Evolutionary conservation across 805 yeast species (phyloP), one percentile per base, ranked within the genome.

Genomic region (Hanseniaspora occidentalis): DNA sequence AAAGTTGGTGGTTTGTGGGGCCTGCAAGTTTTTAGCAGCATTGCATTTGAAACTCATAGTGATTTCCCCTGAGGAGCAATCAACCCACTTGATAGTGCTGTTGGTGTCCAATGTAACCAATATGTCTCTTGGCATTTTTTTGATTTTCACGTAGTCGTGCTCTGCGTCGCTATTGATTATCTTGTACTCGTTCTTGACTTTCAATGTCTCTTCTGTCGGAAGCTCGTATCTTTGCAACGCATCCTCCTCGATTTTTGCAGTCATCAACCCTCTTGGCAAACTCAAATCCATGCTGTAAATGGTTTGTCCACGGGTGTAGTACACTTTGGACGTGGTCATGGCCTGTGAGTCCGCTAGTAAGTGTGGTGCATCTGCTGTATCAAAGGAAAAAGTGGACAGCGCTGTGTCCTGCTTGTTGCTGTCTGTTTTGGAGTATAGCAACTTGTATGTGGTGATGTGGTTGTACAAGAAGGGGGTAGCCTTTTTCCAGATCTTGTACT

Each of bases 401-500:
- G 9, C 18, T 29, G 13, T 16, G 33, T 14, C 18, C 6, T 51
- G 50, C 38, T 57, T 58, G n/a, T 46, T 46, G 20, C 45, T 48
- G 5, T 45, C 37, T 2, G 43, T 44, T 31, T 51, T 58, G 3
- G 58, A 60, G 25, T 60, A 58, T 42, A 60, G 64, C 3, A 68
- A 61, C 38, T 54, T 62, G 20, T 63, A 54, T 22, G 64, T 50
- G 3, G 62, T 54, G n/a, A 58, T 52, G 43, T 58, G 62, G 40
- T 56, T 54, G 58, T 84, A 84, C 44, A 84, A 64, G 47, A 82
- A 65, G 3, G 94, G 94, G 11, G 82, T 79, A 2, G 89, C 73
- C 52, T 84, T 83, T 56, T 84, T 84, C 95, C 95, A 84, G 16
- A 67, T 72, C 50, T 75, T 75, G 65, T 71, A 81, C 60, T 82